Base-by-base conservation (phyloP, 345 rosid genomes). In the Iberis pinnata region DNA sequence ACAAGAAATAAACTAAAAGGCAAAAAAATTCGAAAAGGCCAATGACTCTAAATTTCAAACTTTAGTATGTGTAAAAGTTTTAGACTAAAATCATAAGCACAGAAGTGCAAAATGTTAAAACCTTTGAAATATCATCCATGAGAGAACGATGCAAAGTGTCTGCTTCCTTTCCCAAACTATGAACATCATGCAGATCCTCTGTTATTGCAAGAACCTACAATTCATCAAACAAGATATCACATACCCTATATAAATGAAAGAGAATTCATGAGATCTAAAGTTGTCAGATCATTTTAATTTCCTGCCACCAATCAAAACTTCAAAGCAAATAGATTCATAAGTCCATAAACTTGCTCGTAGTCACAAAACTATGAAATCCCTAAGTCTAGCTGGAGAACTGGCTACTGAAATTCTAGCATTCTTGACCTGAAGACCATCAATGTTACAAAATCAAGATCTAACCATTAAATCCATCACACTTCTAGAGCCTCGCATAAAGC, bases 161-260 rank as follows among this genome's bases (percentile, higher is more conserved):
- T 78, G 93, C 95, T 67, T 89, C 95, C 80, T 80, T 85, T 61
- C 95, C 97, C 67, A 83, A 62, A 49, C 76, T 77, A 74, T 86
- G 77, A 64, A 89, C 89, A 52, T 83, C 97, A 58, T 81, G 93
- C 70, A 89, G 76, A 73, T 83, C 95, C 71, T 80, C 95, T 19
- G 97, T 85, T 61, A 83, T 81, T 45, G 93, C 88, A 68, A 86
- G 76, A 66, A 89, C 89, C 95, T 89, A 69, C 60, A 70, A 33
- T 61, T 58, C 61, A 69, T 60, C 20, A 42, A 56, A 64, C 36
- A 58, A 43, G n/a, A n/a, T n/a, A n/a, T n/a, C n/a, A n/a, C n/a
- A n/a, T n/a, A n/a, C n/a, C n/a, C n/a, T n/a, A n/a, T n/a, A n/a
- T n/a, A n/a, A n/a, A n/a, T n/a, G n/a, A n/a, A n/a, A n/a, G n/a